Percentiles rank a stretch among this genome's conserved stretches.
Conservation (phyloP, 2,329 filamentous ascomycete species). For the Ophiocordyceps robertsii region DNA sequence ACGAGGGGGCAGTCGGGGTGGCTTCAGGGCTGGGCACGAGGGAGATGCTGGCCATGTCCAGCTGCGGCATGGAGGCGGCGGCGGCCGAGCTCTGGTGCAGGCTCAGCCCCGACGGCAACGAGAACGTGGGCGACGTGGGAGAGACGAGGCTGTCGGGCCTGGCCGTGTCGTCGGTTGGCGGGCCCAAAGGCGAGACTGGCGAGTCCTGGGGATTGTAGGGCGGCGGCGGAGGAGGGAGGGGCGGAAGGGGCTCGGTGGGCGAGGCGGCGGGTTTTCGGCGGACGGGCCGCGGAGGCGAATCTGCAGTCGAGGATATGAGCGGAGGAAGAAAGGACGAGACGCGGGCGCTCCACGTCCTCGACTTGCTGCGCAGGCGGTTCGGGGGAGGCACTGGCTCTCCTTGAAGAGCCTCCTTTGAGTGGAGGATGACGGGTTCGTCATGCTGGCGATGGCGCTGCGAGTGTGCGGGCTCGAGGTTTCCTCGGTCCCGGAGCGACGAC, state of each 20-base stretch:
- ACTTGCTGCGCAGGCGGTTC: conserved; percentile 14
- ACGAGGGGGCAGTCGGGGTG: conserved; percentile 15
- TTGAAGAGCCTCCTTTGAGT: background rate
- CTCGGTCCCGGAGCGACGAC: conserved; percentile 1
- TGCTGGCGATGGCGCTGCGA: background rate
- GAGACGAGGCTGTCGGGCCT: background rate
- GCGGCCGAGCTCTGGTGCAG: background rate
- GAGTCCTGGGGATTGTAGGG: conserved; percentile 1
- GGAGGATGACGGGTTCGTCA: background rate
- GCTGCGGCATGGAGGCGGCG: background rate
- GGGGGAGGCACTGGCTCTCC: conserved; percentile 9
- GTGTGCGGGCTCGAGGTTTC: background rate
- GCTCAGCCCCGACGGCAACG: background rate
- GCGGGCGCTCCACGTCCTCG: conserved; percentile 21
- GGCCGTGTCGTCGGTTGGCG: background rate
- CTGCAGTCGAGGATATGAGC: conserved; percentile 21
- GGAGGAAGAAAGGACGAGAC: conserved; percentile 22
- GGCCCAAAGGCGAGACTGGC: background rate
- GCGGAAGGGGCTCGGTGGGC: conserved; percentile 3
- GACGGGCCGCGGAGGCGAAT: conserved; percentile 10
- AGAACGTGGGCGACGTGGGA: background rate
- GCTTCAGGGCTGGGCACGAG: conserved; percentile 6
- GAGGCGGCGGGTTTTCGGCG: conserved; percentile 12
- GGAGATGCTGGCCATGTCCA: conserved; percentile 9
- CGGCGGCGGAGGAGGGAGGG: conserved; percentile 11